Conservation (phyloP, 768 basidiomycete species). For the Phlegmacium glaucopus region DNA sequence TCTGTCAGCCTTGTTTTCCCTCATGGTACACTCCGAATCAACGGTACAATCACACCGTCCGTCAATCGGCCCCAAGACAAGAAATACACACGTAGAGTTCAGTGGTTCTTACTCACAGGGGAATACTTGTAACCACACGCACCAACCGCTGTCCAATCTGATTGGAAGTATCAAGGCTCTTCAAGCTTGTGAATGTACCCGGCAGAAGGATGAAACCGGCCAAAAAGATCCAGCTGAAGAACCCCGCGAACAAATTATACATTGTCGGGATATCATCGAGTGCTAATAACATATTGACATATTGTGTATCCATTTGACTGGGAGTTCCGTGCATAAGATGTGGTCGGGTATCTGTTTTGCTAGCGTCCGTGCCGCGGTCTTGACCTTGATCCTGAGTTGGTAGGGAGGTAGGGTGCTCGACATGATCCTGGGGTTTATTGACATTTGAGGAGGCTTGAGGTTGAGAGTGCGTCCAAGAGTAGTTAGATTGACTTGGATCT, state of each 20-base stretch:
- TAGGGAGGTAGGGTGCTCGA: no score
- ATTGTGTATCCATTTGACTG: conserved; percentile 44
- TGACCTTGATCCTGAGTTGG: no score
- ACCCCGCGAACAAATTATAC: conserved; percentile 48
- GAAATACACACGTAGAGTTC: no score
- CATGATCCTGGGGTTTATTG: no score
- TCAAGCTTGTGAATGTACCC: conserved; percentile 54
- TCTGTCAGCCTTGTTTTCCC: not conserved
- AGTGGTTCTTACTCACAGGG: conserved; percentile 35
- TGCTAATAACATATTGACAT: conserved; percentile 61
- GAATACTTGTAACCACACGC: conserved; percentile 35
- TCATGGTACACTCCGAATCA: not conserved
- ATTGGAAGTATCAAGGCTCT: conserved; percentile 22
- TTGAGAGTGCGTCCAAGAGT: no score
- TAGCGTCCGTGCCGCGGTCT: no score
- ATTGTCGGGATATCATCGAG: conserved; percentile 50
- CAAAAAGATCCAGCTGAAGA: conserved; percentile 62
- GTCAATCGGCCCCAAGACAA: not conserved
- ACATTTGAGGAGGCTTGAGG: no score
- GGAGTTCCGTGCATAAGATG: conserved; percentile 14
- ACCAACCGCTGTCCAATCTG: conserved; percentile 29
- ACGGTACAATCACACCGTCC: not conserved
- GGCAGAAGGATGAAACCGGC: conserved; percentile 64
- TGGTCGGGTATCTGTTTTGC: conserved; percentile 5
- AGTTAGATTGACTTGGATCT: no score